Base-by-base conservation (phyloP, 306 rosid genomes). In the Pachyrhizus erosus region DNA sequence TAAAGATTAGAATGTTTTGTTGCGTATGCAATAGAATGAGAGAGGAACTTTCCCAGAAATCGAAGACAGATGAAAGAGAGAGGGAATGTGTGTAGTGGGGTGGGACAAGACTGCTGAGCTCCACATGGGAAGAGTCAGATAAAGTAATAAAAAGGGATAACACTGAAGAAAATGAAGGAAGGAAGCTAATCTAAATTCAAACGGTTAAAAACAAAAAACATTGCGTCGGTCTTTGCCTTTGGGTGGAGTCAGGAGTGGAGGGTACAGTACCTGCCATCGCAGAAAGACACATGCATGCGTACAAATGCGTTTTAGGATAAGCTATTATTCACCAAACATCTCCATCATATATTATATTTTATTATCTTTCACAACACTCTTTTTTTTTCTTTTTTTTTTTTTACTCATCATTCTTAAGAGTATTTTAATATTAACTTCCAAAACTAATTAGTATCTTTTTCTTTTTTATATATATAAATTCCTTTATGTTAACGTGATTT, bases 81-180 rank as follows among this genome's bases (percentile, higher is more conserved):
- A 27, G 39, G 14, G 18, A 27, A 37, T 37, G 42, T 37, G 42
- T 27, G 31, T 27, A 27, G 57, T 73, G 86, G 80, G 75, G 86
- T 89, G 94, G 93, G 90, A 76, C 88, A 84, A 51, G 77, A 84
- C 46, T 66, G 72, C 80, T 57, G 94, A 85, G 87, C 89, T 84
- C 82, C 98, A 93, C 99, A 93, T 91, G 98, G 86, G 84, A 77
- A 42, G 67, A 87, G 94, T 90, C 94, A 88, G 97, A 86, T 77
- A 89, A 88, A 88, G 94, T 77, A 71, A 55, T 45, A 85, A 65
- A 77, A 55, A 21, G 31, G 10, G 51, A 29, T n/a, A n/a, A n/a
- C n/a, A n/a, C n/a, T n/a, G n/a, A n/a, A 43, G 12, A 34, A 21
- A 55, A 24, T 15, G 37, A 33, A 51, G 0, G 62, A 70, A 12